Percentiles rank a stretch among this genome's conserved stretches.
phyloP scores from a whole-genome alignment of 108 stramenopile species.

The Nannochloropsis gaditana region DNA sequence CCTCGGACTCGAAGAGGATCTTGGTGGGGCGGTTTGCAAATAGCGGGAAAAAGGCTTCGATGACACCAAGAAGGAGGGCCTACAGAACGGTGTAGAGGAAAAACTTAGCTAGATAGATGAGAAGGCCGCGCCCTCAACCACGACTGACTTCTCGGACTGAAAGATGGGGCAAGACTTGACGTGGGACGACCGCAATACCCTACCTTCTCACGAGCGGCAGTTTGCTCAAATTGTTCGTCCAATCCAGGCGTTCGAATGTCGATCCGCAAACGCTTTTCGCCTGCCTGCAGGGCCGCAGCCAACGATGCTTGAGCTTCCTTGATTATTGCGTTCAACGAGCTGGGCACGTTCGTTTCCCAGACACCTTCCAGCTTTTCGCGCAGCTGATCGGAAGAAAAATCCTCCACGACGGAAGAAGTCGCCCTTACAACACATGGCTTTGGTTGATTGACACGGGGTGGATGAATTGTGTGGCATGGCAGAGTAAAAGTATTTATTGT shows the following conservation, averaged over 20 bases:
- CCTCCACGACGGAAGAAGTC: too few relatives aligned
- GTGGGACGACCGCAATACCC: not conserved
- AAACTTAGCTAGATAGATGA: not conserved
- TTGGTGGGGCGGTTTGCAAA: not conserved
- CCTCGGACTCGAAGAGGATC: not conserved
- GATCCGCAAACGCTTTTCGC: conserved; percentile 9
- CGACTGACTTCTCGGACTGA: too few relatives aligned
- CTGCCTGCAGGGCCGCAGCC: not conserved
- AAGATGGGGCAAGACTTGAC: too few relatives aligned
- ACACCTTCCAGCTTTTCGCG: not conserved
- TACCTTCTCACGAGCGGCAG: conserved; percentile 11
- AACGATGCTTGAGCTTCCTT: not conserved
- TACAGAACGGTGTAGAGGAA: not conserved
- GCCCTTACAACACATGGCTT: too few relatives aligned
- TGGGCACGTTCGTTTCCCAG: not conserved
- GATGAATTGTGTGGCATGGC: too few relatives aligned
- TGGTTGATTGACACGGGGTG: too few relatives aligned
- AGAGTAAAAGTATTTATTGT: too few relatives aligned
- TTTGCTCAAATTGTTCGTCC: not conserved
- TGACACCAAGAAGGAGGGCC: not conserved
- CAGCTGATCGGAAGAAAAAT: not conserved
- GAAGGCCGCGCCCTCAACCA: too few relatives aligned
- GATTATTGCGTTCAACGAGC: not conserved
- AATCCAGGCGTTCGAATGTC: conserved; percentile 15
- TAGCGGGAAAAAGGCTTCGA: conserved; percentile 12